Conservation (phyloP, 371 early-diverging fungal genomes). For the Actinomortierella wolfii region DNA sequence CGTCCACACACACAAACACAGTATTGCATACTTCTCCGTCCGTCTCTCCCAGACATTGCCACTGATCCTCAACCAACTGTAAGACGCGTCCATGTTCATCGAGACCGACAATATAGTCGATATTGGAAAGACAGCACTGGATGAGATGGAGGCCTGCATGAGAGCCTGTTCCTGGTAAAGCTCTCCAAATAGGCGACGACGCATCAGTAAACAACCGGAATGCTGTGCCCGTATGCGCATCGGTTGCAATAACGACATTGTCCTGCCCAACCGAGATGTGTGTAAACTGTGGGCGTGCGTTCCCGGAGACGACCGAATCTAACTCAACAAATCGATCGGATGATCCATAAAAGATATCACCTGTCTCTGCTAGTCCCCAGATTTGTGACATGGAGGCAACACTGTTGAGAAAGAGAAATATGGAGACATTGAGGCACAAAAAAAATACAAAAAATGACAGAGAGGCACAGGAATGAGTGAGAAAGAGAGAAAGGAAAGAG, state of each 20-base stretch:
- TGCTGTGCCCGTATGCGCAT: conserved; percentile 29
- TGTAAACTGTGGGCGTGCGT: conserved; percentile 26
- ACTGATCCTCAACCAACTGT: conserved; percentile 13
- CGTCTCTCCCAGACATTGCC: conserved; percentile 13
- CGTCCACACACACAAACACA: conserved; percentile 11
- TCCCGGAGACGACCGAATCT: conserved; percentile 21
- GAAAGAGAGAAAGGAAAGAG: neutral
- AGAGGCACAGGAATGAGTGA: too few species aligned
- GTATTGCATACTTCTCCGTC: conserved; percentile 1
- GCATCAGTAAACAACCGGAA: conserved; percentile 31
- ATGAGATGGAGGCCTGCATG: conserved; percentile 32
- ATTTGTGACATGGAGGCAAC: conserved; percentile 43
- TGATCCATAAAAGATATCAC: conserved; percentile 33
- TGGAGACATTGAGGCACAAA: neutral
- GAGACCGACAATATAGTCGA: conserved; percentile 28
- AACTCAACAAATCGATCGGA: conserved; percentile 29
- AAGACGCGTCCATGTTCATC: conserved; percentile 18
- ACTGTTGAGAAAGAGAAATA: conserved; percentile 1
- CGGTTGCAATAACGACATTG: conserved; percentile 29
- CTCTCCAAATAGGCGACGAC: neutral
- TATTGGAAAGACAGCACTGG: conserved; percentile 16
- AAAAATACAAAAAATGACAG: neutral
- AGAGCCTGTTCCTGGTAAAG: too few species aligned
- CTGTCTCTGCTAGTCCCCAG: conserved; percentile 33
- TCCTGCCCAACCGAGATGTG: conserved; percentile 35